Conservation (phyloP, 2,329 filamentous ascomycete genomes). For the Calonectria leucothoes region DNA sequence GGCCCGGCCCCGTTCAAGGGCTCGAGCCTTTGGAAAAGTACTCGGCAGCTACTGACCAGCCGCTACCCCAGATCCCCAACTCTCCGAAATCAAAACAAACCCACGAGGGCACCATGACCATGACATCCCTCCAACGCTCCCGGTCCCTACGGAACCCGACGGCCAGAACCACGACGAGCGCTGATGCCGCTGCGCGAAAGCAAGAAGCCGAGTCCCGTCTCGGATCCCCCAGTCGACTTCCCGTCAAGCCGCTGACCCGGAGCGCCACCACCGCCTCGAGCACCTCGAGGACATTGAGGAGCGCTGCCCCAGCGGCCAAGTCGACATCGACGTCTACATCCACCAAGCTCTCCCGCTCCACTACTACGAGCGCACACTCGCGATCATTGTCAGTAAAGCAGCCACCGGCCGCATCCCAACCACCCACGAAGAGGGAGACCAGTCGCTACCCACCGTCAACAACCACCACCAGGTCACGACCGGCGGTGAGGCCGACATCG, state of each 20-base stretch:
- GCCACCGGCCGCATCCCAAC: constrained; percentile 26
- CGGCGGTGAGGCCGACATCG: constrained; percentile 45
- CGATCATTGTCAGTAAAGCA: constrained; percentile 35
- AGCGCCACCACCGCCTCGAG: constrained; percentile 45
- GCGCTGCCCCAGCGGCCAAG: constrained; percentile 24
- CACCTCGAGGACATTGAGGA: constrained; percentile 34
- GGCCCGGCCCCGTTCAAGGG: background rate
- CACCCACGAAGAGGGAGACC: constrained; percentile 35
- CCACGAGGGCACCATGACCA: constrained; percentile 34
- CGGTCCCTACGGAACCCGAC: constrained; percentile 61
- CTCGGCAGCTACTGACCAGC: background rate
- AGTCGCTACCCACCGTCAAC: constrained; percentile 50
- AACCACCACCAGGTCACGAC: constrained; percentile 43
- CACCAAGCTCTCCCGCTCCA: constrained; percentile 28
- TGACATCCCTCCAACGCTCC: constrained; percentile 59
- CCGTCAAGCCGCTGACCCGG: constrained; percentile 56
- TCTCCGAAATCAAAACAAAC: constrained; percentile 15
- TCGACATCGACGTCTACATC: background rate
- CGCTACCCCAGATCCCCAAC: constrained; percentile 13
- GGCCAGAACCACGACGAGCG: constrained; percentile 28
- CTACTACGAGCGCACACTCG: background rate
- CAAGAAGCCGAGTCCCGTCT: constrained; percentile 46
- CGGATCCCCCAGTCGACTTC: constrained; percentile 62
- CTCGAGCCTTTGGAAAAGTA: constrained; percentile 1
- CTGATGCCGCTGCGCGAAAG: constrained; percentile 24